Evolutionary conservation across 208 protist genomes (phyloP), one percentile per base, ranked within the genome.

Genomic region (Crithidia mellificae): DNA sequence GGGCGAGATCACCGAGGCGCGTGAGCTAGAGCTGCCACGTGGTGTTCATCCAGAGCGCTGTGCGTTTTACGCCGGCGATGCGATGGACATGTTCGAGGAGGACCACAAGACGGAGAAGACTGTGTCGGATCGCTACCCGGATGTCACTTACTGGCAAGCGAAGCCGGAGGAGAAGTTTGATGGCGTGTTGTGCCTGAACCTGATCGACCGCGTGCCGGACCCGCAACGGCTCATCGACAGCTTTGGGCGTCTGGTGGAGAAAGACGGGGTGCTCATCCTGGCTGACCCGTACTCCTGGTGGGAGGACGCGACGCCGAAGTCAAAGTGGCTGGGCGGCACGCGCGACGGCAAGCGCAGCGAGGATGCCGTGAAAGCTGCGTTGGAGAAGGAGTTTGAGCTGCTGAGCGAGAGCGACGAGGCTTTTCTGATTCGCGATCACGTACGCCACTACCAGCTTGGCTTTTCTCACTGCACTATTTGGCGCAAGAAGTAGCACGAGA

Each of bases 381-480:
- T 97, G 24, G 27, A n/a, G 29, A 62, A 64, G 4, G 55, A 90
- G 27, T 91, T 96, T 72, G 88, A 95, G 22, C 68, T 95, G 5
- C 76, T 92, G n/a, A 71, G 34, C 29, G 83, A 89, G 44, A 74
- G 59, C 7, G 90, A 97, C 56, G 85, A 93, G 78, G 78, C 78
- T 19, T 97, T 97, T 62, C 70, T 97, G 24, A 96, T 97, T 64
- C 87, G 93, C 20, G 86, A 96, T 32, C 88, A 93, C 61, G 61
- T 84, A 25, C 78, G 91, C 8, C 94, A 94, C 47, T 94, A 94
- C 72, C 93, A 97, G 61, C 78, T 92, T 43, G 88, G 86, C 25
- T 84, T 96, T 38, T 79, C 86, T 0, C 85, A 97, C 77, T 94
- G 86, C 71, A 93, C 81, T 0, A 83, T 95, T 24, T 96, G 85